These are phyloP conservation scores for Penicillium italicum DNA, from an alignment of 2,329 filamentous ascomycete species.

Conservation along the genomic window DNA sequence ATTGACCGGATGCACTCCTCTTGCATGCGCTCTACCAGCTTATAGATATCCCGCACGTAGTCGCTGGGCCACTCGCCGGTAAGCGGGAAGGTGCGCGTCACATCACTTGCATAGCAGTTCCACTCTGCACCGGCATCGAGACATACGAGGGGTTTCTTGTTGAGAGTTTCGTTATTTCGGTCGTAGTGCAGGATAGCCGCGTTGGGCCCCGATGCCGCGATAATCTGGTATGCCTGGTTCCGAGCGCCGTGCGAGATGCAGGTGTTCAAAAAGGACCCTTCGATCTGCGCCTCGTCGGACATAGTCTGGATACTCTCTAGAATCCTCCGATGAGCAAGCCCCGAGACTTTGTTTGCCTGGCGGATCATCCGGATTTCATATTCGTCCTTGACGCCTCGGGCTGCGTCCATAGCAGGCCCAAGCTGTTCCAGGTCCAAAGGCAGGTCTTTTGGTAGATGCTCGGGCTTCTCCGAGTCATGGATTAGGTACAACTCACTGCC, in stretches of 20 bases:
- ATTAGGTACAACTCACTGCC: slow-evolving; percentile 36
- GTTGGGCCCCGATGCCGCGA: slow-evolving; percentile 74
- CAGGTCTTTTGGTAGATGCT: slow-evolving; percentile 17
- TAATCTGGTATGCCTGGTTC: slow-evolving; percentile 83
- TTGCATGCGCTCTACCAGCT: slow-evolving; percentile 85
- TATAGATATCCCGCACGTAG: slow-evolving; percentile 71
- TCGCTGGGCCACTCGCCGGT: slow-evolving; percentile 58
- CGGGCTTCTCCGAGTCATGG: slow-evolving; percentile 36
- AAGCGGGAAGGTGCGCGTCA: slow-evolving; percentile 86
- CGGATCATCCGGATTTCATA: slow-evolving; percentile 71
- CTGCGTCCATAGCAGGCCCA: slow-evolving; percentile 59
- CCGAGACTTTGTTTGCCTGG: slow-evolving; percentile 68
- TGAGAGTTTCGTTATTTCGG: slow-evolving; percentile 67
- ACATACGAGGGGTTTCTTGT: slow-evolving; percentile 72
- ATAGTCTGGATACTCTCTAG: slow-evolving; percentile 60
- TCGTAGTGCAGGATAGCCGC: slow-evolving; percentile 87
- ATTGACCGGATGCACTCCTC: slow-evolving; percentile 68
- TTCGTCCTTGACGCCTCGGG: slow-evolving; percentile 68
- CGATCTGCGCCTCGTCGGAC: slow-evolving; percentile 75
- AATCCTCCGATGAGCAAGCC: slow-evolving; percentile 62
- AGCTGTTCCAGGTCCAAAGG: slow-evolving; percentile 30
- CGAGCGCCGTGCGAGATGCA: slow-evolving; percentile 72
- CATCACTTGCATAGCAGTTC: slow-evolving; percentile 66
- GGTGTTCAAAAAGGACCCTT: slow-evolving; percentile 72
- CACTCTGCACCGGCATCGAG: slow-evolving; percentile 80